Conservation (phyloP, 2,329 filamentous ascomycete genomes). For the Hymenoscyphus salicellus region DNA sequence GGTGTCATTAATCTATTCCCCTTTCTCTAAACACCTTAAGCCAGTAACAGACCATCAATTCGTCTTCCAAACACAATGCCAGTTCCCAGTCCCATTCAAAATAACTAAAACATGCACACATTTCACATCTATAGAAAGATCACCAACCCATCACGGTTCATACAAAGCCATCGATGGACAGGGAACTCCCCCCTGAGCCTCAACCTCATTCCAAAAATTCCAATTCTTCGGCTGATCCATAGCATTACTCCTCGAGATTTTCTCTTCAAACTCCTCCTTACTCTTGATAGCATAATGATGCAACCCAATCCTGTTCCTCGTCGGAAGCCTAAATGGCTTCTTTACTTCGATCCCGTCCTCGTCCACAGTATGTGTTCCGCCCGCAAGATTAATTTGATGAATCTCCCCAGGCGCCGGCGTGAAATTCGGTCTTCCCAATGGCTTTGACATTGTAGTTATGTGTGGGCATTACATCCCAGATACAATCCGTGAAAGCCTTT, state of each 20-base stretch:
- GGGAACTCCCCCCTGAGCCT: conserved; percentile 24
- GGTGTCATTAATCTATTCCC: no score
- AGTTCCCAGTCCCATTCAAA: background rate
- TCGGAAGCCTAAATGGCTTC: conserved; percentile 29
- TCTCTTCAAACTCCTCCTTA: conserved; percentile 35
- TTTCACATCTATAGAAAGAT: background rate
- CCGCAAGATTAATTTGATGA: conserved; percentile 28
- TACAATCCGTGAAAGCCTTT: conserved; percentile 34
- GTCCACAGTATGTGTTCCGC: conserved; percentile 28
- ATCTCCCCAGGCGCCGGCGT: conserved; percentile 23
- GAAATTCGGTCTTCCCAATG: conserved; percentile 33
- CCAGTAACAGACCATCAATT: no score
- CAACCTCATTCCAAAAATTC: conserved; percentile 31
- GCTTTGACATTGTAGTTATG: conserved; percentile 36
- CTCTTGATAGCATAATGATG: conserved; percentile 39
- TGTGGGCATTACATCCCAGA: conserved; percentile 24
- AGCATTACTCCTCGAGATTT: conserved; percentile 27
- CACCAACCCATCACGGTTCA: conserved; percentile 18
- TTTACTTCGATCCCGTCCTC: conserved; percentile 30
- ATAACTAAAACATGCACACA: background rate
- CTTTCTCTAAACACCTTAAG: no score
- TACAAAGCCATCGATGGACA: conserved; percentile 32
- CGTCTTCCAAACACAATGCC: background rate
- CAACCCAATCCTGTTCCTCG: conserved; percentile 32
- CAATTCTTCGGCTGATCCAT: conserved; percentile 28